Evolutionary conservation across 345 rosid species (phyloP), one percentile per base, ranked within the genome.

Genomic region (Pistacia vera): DNA sequence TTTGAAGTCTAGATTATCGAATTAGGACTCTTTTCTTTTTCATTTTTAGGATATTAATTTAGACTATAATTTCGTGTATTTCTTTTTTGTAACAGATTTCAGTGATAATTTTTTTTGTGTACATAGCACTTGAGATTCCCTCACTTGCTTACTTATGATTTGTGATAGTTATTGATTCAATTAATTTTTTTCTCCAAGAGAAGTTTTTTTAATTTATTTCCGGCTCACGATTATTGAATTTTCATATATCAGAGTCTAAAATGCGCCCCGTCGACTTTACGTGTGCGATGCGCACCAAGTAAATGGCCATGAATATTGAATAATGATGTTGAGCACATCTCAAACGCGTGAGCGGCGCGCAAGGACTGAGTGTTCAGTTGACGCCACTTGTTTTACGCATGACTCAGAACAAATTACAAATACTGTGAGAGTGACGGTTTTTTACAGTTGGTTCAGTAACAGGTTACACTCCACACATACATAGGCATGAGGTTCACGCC

Each of bases 41-140:
- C 4, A 35, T 54, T 8, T 57, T 62, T 41, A 64, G 75, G 63
- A 70, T 35, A 14, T 65, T 70, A 60, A 48, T 44, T 72, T 66
- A 46, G 73, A 35, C 11, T 25, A 75, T 61, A 13, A 48, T 66
- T 36, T 56, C 2, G 14, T 68, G 64, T 61, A 2, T 54, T 66
- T 65, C 35, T 72, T 20, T 46, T 13, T 62, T 62, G 61, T 8
- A 36, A 44, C 57, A 18, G 16, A 2, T 72, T 46, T 61, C 0
- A 63, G 44, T 46, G 38, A 46, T 11, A 44, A 12, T 20, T 25
- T 66, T 59, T 56, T 35, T 68, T 41, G 3, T 70, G 72, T 77
- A 76, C 56, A 81, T 81, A 46, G 63, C 55, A 67, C 55, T 77
- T 49, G 80, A 48, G 66, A 60, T 68, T 57, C 72, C 44, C 48